Base-by-base conservation (phyloP, 306 rosid genomes). In the Vigna radiata region DNA sequence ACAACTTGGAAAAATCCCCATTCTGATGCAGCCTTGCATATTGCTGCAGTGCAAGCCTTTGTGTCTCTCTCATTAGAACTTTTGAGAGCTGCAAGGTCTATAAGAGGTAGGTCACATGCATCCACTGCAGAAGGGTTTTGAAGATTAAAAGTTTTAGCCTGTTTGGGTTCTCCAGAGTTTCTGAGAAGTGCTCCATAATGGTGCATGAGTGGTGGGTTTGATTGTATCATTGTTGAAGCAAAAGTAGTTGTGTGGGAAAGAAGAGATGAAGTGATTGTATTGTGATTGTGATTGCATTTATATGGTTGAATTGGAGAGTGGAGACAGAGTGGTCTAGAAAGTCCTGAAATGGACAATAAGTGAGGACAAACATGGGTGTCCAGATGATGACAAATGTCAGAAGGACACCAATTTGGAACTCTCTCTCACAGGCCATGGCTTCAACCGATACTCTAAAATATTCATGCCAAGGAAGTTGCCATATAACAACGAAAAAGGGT, bases 1-100 rank as follows among this genome's bases (percentile, higher is more conserved):
- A 87, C 83, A 7, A 93, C 96, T 82, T 90, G 98, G 85, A 93
- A 91, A 60, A 93, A 93, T 23, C 96, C 98, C 96, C 96, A 93
- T 60, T 90, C 94, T 15, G 90, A 86, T 8, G 97, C 87, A 52
- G 97, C 96, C 69, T 25, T 79, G 53, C 87, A 87, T 72, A 93
- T 93, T 60, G 88, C 88, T 66, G 66, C 76, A 77, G 72, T 59
- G 69, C 97, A 93, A 60, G 87, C 88, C n/a, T 49, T 19, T 78
- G 87, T 83, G 66, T 85, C 88, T 33, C 58, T 56, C 44, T 43
- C 74, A 56, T 87, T 60, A 46, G 29, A 77, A 75, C 91, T 87
- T 52, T 58, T 72, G 37, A 93, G 83, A 37, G 91, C 92, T 54
- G 54, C 71, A 25, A 93, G 97, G 82, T 93, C 96, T 80, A 93